Evolutionary conservation across 1,284 basidiomycete genomes (phyloP).

Genomic region (Phylloboletellus chloephorus): DNA sequence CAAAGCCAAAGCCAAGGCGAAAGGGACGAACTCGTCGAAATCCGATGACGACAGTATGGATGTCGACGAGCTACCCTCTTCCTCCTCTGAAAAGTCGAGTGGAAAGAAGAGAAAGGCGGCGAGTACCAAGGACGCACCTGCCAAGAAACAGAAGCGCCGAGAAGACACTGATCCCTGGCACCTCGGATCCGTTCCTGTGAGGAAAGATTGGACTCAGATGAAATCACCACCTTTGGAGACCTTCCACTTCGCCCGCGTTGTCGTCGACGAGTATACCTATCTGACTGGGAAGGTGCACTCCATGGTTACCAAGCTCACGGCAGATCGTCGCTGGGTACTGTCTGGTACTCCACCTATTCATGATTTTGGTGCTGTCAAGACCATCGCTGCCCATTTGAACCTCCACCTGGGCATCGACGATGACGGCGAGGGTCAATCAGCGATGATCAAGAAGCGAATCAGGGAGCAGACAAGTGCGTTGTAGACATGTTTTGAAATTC

Average conservation of each 20-base stretch:
- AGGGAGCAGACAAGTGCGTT: constrained; percentile 76
- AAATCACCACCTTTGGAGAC: constrained; percentile 82
- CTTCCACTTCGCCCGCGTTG: constrained; percentile 85
- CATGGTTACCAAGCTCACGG: constrained; percentile 72
- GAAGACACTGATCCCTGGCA: constrained; percentile 79
- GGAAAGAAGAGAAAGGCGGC: constrained; percentile 50
- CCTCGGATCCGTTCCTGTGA: constrained; percentile 57
- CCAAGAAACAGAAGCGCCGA: constrained; percentile 59
- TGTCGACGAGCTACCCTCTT: constrained; percentile 43
- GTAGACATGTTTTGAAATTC: not conserved
- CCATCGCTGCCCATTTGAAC: constrained; percentile 81
- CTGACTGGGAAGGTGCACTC: constrained; percentile 76
- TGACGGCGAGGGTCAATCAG: constrained; percentile 75
- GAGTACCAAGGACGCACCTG: constrained; percentile 42
- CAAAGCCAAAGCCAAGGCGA: constrained; percentile 23
- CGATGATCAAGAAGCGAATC: constrained; percentile 71
- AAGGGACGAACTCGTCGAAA: constrained; percentile 25
- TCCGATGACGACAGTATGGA: constrained; percentile 46
- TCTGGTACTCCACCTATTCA: constrained; percentile 93
- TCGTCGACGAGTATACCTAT: constrained; percentile 96
- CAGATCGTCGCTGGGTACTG: constrained; percentile 88
- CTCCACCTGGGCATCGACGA: constrained; percentile 88
- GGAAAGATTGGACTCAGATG: constrained; percentile 75
- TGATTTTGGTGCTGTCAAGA: constrained; percentile 87
- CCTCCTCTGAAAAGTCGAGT: constrained; percentile 35